Conservation (phyloP, 148 eudicot genomes). For the Rhododendron griersonianum region DNA sequence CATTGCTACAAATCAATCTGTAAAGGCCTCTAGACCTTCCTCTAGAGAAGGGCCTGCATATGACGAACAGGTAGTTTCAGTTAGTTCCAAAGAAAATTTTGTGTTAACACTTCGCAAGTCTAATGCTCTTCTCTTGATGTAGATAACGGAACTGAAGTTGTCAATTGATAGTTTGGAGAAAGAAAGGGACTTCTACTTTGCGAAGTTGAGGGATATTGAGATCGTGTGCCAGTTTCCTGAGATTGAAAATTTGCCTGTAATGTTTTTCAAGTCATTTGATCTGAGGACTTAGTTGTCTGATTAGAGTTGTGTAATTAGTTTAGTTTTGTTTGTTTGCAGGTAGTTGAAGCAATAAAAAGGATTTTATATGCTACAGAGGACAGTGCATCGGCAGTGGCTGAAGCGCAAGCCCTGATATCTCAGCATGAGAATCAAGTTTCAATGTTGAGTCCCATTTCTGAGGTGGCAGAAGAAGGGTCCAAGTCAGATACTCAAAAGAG, state of each 20-base stretch:
- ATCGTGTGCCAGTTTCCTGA: constrained; percentile 78
- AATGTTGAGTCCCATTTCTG: constrained; percentile 31
- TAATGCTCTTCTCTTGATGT: constrained; percentile 18
- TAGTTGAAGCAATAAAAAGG: constrained; percentile 63
- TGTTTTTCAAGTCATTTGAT: constrained; percentile 3
- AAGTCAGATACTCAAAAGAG: constrained; percentile 60
- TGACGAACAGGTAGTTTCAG: constrained; percentile 56
- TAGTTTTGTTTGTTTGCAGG: constrained; percentile 32
- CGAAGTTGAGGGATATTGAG: constrained; percentile 84
- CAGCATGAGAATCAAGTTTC: constrained; percentile 37
- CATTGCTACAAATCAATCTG: constrained; percentile 36
- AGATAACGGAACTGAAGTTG: constrained; percentile 85
- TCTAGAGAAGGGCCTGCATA: constrained; percentile 41
- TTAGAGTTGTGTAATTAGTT: neutral
- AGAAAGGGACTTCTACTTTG: constrained; percentile 93
- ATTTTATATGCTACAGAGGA: constrained; percentile 73
- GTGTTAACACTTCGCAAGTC: neutral
- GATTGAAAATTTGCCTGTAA: constrained; percentile 65
- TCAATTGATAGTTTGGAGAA: constrained; percentile 83
- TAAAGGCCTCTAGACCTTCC: constrained; percentile 51
- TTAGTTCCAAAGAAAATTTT: neutral
- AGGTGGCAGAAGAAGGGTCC: constrained; percentile 38
- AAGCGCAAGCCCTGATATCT: constrained; percentile 66
- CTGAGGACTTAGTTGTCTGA: neutral
- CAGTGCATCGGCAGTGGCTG: constrained; percentile 58